Conservation (phyloP, 2,329 filamentous ascomycete species). For the Neopestalotiopsis rosae region DNA sequence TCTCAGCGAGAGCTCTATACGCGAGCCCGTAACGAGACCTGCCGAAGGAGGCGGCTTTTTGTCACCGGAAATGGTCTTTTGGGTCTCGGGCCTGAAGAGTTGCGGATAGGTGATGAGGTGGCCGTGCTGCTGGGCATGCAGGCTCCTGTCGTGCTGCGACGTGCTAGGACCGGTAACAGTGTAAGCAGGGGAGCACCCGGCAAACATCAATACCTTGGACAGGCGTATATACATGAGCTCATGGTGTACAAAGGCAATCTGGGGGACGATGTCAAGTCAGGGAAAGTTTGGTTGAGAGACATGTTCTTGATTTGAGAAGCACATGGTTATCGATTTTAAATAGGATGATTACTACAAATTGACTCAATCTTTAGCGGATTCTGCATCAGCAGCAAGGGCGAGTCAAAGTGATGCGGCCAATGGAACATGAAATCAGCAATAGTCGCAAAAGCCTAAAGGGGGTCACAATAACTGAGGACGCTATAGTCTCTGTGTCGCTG, state of each 20-base stretch:
- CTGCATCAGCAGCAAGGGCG: accelerated
- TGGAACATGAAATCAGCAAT: too few relatives aligned
- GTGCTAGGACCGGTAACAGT: not conserved
- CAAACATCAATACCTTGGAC: not conserved
- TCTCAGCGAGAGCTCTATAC: not conserved
- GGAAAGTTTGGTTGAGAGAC: not conserved
- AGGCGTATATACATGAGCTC: not conserved
- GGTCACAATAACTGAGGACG: too few relatives aligned
- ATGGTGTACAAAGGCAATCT: constrained; percentile 3
- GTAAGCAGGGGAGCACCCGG: not conserved
- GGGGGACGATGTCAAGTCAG: not conserved
- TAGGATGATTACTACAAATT: too few relatives aligned
- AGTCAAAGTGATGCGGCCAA: too few relatives aligned
- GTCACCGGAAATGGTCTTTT: not conserved
- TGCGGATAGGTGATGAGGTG: not conserved
- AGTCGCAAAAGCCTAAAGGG: too few relatives aligned
- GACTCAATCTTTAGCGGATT: too few relatives aligned
- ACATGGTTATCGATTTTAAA: too few relatives aligned
- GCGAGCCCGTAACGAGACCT: not conserved
- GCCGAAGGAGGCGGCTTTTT: not conserved
- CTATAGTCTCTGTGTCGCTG: too few relatives aligned
- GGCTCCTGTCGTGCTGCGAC: not conserved
- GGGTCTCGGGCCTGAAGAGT: not conserved
- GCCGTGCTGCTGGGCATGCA: not conserved
- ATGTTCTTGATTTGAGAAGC: not conserved